phyloP scores from a whole-genome alignment of 352 stramenopile species.

The Phytophthora macrochlamydospora region DNA sequence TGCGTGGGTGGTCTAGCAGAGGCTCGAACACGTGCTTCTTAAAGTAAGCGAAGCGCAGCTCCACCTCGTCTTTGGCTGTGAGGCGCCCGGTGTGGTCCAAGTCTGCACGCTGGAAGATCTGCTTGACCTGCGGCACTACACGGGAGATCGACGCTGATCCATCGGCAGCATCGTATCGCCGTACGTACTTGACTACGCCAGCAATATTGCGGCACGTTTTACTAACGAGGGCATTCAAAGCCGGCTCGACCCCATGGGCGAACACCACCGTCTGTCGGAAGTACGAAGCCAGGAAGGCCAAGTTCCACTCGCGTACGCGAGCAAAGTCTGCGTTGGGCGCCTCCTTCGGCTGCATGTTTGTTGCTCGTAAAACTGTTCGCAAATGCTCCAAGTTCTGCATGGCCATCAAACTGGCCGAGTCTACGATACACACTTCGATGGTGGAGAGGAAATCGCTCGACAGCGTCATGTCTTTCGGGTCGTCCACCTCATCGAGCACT shows the following conservation, averaged over 20 bases:
- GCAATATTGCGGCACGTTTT: slow-evolving; percentile 64
- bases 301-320: slow-evolving; percentile 75
- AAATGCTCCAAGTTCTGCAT: slow-evolving; percentile 88
- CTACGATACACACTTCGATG: slow-evolving; percentile 83
- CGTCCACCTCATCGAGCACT: slow-evolving; percentile 33
- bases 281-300: slow-evolving; percentile 67
- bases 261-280: slow-evolving; percentile 82
- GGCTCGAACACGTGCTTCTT: slow-evolving; percentile 78
- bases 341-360: slow-evolving; percentile 72
- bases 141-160: slow-evolving; percentile 60
- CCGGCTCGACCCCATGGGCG: slow-evolving; percentile 61
- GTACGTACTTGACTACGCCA: slow-evolving; percentile 60
- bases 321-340: slow-evolving; percentile 77
- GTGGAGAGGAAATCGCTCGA: slow-evolving; percentile 75
- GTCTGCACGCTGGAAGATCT: slow-evolving; percentile 85
- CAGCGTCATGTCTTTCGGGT: slow-evolving; percentile 41
- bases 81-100: slow-evolving; percentile 28
- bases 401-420: slow-evolving; percentile 75
- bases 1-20: slow-evolving; percentile 66
- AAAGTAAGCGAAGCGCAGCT: slow-evolving; percentile 81
- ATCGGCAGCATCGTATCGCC: slow-evolving; percentile 54
- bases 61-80: slow-evolving; percentile 47
- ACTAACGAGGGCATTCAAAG: slow-evolving; percentile 62
- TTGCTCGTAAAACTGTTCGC: slow-evolving; percentile 58
- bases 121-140: slow-evolving; percentile 73